Conservation (phyloP, 2,329 filamentous ascomycete species). For the Ascochyta fabae region DNA sequence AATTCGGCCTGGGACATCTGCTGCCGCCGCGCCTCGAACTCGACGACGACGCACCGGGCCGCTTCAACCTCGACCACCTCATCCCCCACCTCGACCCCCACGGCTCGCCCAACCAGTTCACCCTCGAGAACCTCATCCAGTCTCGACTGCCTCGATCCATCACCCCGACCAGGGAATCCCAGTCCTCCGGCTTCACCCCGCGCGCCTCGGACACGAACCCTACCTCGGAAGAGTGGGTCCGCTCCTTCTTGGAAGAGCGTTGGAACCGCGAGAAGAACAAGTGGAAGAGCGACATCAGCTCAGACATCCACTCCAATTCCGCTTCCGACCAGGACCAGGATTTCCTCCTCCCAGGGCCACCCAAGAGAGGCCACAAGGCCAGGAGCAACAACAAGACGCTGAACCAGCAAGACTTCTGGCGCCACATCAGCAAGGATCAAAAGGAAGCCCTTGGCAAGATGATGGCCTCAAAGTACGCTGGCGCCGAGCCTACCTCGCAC, state of each 20-base stretch:
- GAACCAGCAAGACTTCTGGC: constrained; percentile 59
- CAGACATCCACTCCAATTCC: constrained; percentile 69
- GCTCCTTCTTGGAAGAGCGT: constrained; percentile 78
- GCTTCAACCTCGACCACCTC: constrained; percentile 49
- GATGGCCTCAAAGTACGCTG: constrained; percentile 51
- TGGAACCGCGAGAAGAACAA: constrained; percentile 73
- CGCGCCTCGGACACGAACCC: constrained; percentile 44
- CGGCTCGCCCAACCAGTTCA: constrained; percentile 45
- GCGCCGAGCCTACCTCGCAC: constrained; percentile 43
- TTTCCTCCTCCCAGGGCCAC: constrained; percentile 28
- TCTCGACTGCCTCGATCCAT: constrained; percentile 42
- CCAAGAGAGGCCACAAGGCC: constrained; percentile 50
- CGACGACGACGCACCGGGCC: constrained; percentile 42
- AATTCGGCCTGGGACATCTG: constrained; percentile 50
- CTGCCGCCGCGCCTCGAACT: constrained; percentile 44
- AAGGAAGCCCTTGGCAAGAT: constrained; percentile 49
- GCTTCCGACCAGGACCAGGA: constrained; percentile 28
- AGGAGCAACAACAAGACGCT: constrained; percentile 55
- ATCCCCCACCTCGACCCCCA: constrained; percentile 44
- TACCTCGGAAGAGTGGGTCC: constrained; percentile 83
- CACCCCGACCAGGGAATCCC: constrained; percentile 34
- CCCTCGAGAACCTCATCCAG: constrained; percentile 49
- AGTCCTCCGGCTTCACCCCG: constrained; percentile 32
- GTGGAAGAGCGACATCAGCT: constrained; percentile 79
- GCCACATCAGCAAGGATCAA: constrained; percentile 49